Evolutionary conservation across 2,329 filamentous ascomycete genomes (phyloP).

Genomic region (Apiospora hydei): DNA sequence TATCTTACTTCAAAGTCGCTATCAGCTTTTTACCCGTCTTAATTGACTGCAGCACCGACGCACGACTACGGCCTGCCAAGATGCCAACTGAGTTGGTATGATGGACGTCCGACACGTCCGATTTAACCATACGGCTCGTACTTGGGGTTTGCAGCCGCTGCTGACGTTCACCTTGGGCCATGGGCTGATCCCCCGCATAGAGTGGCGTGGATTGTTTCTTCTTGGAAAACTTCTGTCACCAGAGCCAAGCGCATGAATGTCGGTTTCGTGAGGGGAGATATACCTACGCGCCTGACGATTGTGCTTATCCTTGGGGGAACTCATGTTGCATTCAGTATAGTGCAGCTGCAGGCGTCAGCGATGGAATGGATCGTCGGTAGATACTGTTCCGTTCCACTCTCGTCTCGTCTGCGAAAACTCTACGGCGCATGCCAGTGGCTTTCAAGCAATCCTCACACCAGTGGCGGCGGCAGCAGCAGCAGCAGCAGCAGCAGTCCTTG

Average conservation of each 20-base stretch:
- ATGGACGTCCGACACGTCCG: not conserved
- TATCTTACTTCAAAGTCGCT: not conserved
- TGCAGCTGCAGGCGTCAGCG: not conserved
- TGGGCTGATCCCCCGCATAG: not conserved
- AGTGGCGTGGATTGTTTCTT: not conserved
- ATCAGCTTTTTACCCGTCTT: not conserved
- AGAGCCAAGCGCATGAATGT: not conserved
- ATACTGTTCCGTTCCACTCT: not conserved
- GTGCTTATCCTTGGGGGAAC: not conserved
- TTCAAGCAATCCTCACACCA: not conserved
- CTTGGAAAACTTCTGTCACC: not conserved
- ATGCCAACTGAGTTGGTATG: not conserved
- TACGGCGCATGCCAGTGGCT: not conserved
- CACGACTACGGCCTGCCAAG: not conserved
- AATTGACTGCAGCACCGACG: not conserved
- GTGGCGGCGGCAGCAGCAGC: not conserved
- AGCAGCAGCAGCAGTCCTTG: not conserved
- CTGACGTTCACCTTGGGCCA: not conserved
- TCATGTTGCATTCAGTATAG: not conserved
- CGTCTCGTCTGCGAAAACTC: not conserved
- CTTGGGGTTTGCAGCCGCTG: not conserved
- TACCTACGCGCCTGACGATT: not conserved
- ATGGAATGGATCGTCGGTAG: conserved; percentile 1
- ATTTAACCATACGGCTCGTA: conserved; percentile 2
- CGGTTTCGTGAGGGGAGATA: not conserved